Percentiles rank a stretch among this genome's conserved stretches.
Evolutionary conservation across 2,329 filamentous ascomycete genomes (phyloP).

Genomic region (Diaporthe eres): DNA sequence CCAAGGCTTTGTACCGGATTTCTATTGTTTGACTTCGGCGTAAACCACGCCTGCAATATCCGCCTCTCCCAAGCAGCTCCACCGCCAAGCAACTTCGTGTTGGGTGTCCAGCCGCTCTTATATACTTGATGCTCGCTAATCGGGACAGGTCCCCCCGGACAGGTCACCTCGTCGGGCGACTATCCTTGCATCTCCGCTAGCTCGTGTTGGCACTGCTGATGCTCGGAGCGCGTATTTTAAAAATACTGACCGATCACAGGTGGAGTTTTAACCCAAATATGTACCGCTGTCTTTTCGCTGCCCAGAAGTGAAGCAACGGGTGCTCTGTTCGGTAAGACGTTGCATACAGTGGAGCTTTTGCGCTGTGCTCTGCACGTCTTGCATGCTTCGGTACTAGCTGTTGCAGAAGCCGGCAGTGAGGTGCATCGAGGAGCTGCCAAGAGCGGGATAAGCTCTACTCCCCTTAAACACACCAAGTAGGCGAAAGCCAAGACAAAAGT

Average conservation of each 20-base stretch:
- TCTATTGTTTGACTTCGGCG: slow-evolving; percentile 6
- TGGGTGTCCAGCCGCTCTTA: slow-evolving; percentile 12
- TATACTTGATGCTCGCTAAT: slow-evolving; percentile 21
- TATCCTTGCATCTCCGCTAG: slow-evolving; percentile 7
- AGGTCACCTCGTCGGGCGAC: not conserved
- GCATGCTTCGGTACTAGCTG: slow-evolving; percentile 13
- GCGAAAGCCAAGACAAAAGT: slow-evolving; percentile 29
- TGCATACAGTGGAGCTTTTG: not conserved
- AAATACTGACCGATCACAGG: slow-evolving; percentile 5
- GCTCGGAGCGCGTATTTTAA: not conserved
- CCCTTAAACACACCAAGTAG: not conserved
- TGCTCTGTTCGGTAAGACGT: not conserved
- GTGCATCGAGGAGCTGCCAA: slow-evolving; percentile 10
- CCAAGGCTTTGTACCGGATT: not conserved
- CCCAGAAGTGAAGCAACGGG: not conserved
- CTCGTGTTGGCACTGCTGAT: slow-evolving; percentile 18
- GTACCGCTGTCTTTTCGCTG: not conserved
- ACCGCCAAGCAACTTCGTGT: slow-evolving; percentile 7
- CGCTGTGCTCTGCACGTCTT: slow-evolving; percentile 12
- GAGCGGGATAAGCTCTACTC: slow-evolving; percentile 5
- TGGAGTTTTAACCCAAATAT: not conserved
- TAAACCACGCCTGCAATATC: slow-evolving; percentile 28
- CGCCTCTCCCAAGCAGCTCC: slow-evolving; percentile 3
- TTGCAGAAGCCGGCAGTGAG: slow-evolving; percentile 26
- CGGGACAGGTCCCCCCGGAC: slow-evolving; percentile 18